Base-by-base conservation (phyloP, 1,284 basidiomycete genomes). In the Trichosporon sp. region DNA sequence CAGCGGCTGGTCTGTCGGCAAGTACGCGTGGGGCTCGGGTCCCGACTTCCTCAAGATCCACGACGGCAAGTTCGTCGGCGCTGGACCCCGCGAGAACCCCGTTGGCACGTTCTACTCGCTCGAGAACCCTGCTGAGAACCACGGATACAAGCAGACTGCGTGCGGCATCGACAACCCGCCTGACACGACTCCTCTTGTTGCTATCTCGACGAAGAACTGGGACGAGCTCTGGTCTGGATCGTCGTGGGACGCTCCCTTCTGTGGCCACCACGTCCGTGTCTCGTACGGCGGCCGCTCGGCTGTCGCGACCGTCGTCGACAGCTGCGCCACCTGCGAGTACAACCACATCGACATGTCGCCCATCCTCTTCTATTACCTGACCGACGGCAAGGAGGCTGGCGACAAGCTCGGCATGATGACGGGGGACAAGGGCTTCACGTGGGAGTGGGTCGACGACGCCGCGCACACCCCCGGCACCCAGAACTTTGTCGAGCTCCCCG, bases 1-100 rank as follows among this genome's bases (percentile, higher is more conserved):
- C 47, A 25, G 56, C 29, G 56, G 56, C 27, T n/a, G 18, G 56
- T 13, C 29, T 29, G 15, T 29, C 7, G 56, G 56, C 29, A 12
- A 60, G 27, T 60, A 60, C 56, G 7, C 56, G 27, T 60, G 62
- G 31, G 56, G 51, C n/a, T 11, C 21, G 8, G 51, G 32, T 23
- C 56, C 56, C 29, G 56, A 60, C 56, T 60, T 60, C 56, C 56
- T 60, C 11, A 60, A 95, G 56, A 8, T 60, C 56, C 86, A 18
- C 15, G 27, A 60, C 18, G 56, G 56, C 56, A 31, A 29, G 56
- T 31, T n/a, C 27, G 29, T 60, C 18, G 56, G 56, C 70, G 82
- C 90, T 89, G 69, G 42, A 7, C 56, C 56, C 18, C 56, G 56
- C 56, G 56, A 31, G 27, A 18, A 32, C 12, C 15, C 56, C 42